Evolutionary conservation across 2,329 filamentous ascomycete species (phyloP).

Genomic region (Trichoderma oligosporum): DNA sequence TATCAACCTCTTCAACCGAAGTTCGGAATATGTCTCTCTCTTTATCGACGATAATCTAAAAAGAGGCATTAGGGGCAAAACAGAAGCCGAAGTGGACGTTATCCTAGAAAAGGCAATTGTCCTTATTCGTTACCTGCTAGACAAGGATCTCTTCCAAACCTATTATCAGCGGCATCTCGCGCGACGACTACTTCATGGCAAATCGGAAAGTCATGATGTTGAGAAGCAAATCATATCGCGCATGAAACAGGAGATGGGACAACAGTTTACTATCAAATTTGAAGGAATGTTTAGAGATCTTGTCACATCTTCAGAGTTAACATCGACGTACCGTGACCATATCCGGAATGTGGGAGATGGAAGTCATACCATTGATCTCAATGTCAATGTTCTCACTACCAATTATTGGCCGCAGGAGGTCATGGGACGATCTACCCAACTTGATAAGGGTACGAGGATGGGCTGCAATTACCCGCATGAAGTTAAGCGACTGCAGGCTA

Average conservation of each 20-base stretch:
- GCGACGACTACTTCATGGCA: constrained; percentile 79
- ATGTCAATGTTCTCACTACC: constrained; percentile 80
- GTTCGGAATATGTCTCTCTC: constrained; percentile 88
- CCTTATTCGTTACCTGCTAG: constrained; percentile 79
- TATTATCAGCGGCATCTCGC: constrained; percentile 98
- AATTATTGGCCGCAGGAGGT: constrained; percentile 94
- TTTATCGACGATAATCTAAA: constrained; percentile 98
- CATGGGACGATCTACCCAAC: constrained; percentile 60
- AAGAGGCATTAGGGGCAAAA: constrained; percentile 88
- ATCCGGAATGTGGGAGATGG: constrained; percentile 50
- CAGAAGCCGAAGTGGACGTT: constrained; percentile 77
- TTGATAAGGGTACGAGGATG: constrained; percentile 42
- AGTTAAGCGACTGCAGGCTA: constrained; percentile 71
- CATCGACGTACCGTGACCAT: constrained; percentile 69
- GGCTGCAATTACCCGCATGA: constrained; percentile 69
- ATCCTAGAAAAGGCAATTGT: constrained; percentile 87
- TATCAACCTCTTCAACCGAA: constrained; percentile 83
- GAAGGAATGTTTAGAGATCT: constrained; percentile 99
- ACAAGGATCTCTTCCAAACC: constrained; percentile 91
- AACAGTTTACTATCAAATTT: constrained; percentile 86
- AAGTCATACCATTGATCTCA: constrained; percentile 63
- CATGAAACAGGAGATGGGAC: constrained; percentile 96
- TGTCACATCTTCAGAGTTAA: constrained; percentile 79
- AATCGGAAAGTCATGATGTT: constrained; percentile 84
- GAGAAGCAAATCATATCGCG: constrained; percentile 94